A percentile compares a stretch with the other conserved stretches of the same genome.
These are phyloP conservation scores for Fabrea salina DNA, from an alignment of 169 alveolate species.

Conservation along the genomic window DNA sequence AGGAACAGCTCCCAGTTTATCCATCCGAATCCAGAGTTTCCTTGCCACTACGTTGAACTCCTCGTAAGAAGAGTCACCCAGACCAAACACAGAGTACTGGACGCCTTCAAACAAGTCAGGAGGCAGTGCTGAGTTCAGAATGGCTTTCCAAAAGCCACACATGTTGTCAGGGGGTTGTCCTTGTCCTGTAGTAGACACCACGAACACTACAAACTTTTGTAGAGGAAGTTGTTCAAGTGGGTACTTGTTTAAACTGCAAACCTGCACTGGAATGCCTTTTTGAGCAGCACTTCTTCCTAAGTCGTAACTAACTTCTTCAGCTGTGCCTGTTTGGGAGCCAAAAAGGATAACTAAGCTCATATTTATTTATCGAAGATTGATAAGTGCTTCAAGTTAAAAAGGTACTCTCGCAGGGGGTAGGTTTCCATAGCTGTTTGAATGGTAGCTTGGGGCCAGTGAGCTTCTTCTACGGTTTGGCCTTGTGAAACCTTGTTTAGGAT, in stretches of 20 bases:
- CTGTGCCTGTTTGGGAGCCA: constrained; percentile 71
- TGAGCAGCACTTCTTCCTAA: constrained; percentile 45
- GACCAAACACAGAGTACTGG: constrained; percentile 76
- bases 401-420: constrained; percentile 26
- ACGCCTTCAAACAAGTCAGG: constrained; percentile 39
- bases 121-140: constrained; percentile 56
- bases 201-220: constrained; percentile 47
- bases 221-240: neutral
- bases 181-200: constrained; percentile 74
- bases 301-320: constrained; percentile 66
- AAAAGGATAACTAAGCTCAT: constrained; percentile 51
- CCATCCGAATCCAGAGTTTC: constrained; percentile 58
- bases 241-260: constrained; percentile 39
- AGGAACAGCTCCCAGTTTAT: constrained; percentile 67
- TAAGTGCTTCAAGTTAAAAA: neutral
- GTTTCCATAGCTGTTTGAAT: neutral
- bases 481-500: neutral
- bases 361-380: neutral
- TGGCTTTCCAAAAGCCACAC: constrained; percentile 54
- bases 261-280: constrained; percentile 32
- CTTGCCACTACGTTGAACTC: constrained; percentile 78
- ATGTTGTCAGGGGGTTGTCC: constrained; percentile 71
- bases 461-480: constrained; percentile 17
- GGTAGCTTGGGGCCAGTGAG: neutral
- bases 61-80: constrained; percentile 80